These are phyloP conservation scores for Capsella bursapastoris DNA, from an alignment of 345 rosid species.

Conservation along the genomic window DNA sequence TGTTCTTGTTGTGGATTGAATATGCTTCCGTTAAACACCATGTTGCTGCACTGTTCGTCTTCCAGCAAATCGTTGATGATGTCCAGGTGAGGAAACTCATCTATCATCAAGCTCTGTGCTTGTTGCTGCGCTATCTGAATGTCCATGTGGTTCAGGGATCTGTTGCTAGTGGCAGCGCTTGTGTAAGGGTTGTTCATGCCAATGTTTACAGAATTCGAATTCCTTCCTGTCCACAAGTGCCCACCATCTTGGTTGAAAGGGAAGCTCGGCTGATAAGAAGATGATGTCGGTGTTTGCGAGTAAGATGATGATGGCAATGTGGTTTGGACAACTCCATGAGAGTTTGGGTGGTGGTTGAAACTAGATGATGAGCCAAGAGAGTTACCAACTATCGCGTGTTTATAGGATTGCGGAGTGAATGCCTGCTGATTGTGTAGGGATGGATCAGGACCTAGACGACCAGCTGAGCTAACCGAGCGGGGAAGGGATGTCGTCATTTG, in stretches of 20 bases:
- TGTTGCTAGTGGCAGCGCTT: constrained; percentile 21
- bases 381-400: constrained; percentile 80
- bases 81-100: constrained; percentile 96
- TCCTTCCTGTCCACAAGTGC: constrained; percentile 58
- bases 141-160: constrained; percentile 25
- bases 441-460: constrained; percentile 74
- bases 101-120: constrained; percentile 56
- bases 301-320: constrained; percentile 49
- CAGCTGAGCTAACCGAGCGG: constrained; percentile 85
- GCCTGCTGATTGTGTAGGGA: constrained; percentile 56
- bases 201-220: constrained; percentile 21
- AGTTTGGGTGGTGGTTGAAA: constrained; percentile 50
- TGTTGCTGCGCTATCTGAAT: constrained; percentile 60
- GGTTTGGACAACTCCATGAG: constrained; percentile 59
- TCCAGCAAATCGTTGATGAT: constrained; percentile 96
- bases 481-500: constrained; percentile 70
- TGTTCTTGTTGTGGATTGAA: constrained; percentile 48
- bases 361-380: constrained; percentile 57
- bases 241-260: constrained; percentile 50
- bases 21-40: constrained; percentile 45
- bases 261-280: constrained; percentile 57
- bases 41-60: constrained; percentile 65
- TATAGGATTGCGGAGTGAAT: constrained; percentile 73
- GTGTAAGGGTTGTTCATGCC: constrained; percentile 37
- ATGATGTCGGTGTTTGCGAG: constrained; percentile 51